Evolutionary conservation across 805 yeast genomes (phyloP), one percentile per base, ranked within the genome.

Genomic region (Myxozyma neotropica): DNA sequence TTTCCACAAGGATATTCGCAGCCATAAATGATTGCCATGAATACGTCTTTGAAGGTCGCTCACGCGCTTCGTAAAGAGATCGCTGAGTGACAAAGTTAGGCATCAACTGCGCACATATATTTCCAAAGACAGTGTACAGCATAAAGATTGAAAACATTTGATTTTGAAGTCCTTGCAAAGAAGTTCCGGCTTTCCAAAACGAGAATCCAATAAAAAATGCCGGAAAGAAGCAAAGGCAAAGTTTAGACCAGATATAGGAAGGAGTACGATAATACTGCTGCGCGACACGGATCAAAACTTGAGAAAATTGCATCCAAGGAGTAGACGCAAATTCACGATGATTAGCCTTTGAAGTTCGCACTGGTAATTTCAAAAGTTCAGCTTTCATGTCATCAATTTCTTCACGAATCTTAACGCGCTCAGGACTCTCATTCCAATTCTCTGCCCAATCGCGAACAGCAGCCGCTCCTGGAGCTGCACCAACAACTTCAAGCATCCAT

Each of bases 141-240:
- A 87, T 85, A 76, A 88, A 88, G 40, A 86, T 70, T 1, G 91
- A 78, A 68, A 86, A 82, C 90, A 88, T 84, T 75, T 87, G 94
- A 73, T 89, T 89, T 72, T 90, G 96, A 68, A 89, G 72, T 70
- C 89, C 87, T 72, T 83, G 88, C 36, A 79, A 69, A 10, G 89
- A 78, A 15, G 79, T 78, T 55, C 78, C 78, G 24, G 89, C 87
- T 58, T 85, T 85, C 73, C 81, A 85, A 73, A 84, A 86, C 5
- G 88, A 80, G 69, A 85, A 83, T 63, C 90, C 89, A 65, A 83
- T 84, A 75, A 85, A 83, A 43, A 87, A 68, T 31, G 84, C 77
- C 59, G 87, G 73, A 6, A 79, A 68, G 6, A 79, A 73, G 63
- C 82, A 78, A 72, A 88, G 80, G 56, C 75, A 70, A 50, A 79